phyloP scores from a whole-genome alignment of 2,329 filamentous ascomycete genomes.

The Nigrograna mackinnonii region DNA sequence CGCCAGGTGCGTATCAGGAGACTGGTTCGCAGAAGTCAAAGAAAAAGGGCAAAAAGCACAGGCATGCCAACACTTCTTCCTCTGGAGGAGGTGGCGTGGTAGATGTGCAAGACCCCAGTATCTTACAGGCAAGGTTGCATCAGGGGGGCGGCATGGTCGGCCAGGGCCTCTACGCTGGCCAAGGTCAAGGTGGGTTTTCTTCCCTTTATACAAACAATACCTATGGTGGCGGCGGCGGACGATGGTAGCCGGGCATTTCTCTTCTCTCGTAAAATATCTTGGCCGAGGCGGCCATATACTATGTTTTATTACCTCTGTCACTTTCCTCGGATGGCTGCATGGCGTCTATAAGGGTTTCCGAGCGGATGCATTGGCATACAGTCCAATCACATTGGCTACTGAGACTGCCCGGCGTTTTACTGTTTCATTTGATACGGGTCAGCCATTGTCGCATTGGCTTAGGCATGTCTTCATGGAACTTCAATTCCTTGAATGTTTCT shows the following conservation, averaged over 20 bases:
- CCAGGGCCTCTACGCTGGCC: constrained; percentile 87
- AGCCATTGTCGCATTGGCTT: constrained; percentile 30
- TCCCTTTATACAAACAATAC: constrained; percentile 73
- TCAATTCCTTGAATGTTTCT: constrained; percentile 34
- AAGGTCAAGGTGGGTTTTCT: constrained; percentile 91
- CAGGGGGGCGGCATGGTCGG: constrained; percentile 80
- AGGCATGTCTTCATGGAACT: constrained; percentile 36
- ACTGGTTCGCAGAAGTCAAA: constrained; percentile 91
- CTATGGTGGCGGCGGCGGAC: constrained; percentile 36
- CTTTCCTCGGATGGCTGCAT: constrained; percentile 36
- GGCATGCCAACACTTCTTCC: constrained; percentile 99
- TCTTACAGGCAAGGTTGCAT: constrained; percentile 96
- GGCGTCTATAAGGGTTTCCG: constrained; percentile 37
- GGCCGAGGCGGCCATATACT: constrained; percentile 23
- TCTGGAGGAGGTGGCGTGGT: constrained; percentile 98
- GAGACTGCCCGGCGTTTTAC: constrained; percentile 43
- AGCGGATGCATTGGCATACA: constrained; percentile 44
- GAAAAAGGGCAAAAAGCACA: constrained; percentile 99
- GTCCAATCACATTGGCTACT: constrained; percentile 30
- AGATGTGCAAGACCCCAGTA: constrained; percentile 99
- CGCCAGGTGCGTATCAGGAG: constrained; percentile 86
- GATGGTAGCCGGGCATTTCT: constrained; percentile 37
- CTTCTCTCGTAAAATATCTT: constrained; percentile 36
- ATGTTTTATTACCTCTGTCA: constrained; percentile 31
- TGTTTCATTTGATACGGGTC: constrained; percentile 34